Conservation (phyloP, 257 asterid genomes). For the Oldenlandia corymbosa region DNA sequence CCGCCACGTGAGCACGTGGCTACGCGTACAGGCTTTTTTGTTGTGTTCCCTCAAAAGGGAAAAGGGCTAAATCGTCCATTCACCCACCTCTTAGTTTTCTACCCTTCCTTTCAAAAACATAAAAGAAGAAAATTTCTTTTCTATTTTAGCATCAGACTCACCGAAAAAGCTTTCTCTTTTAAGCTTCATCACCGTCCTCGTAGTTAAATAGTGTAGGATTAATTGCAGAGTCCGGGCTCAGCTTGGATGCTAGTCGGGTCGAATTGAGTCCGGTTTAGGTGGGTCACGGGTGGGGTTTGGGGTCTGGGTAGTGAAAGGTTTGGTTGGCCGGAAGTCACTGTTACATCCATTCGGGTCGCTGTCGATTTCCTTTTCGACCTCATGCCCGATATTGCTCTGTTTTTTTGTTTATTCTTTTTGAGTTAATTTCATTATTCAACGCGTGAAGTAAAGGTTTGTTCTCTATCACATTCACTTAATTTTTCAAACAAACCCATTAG, state of each 20-base stretch:
- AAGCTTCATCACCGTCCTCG: too few relatives aligned
- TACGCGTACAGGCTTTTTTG: slow-evolving; percentile 25
- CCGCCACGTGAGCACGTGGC: slow-evolving; percentile 52
- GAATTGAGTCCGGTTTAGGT: neutral
- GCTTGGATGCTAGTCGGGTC: neutral
- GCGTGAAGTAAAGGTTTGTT: slow-evolving; percentile 32
- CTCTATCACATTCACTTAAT: slow-evolving; percentile 14
- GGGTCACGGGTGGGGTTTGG: neutral
- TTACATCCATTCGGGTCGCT: slow-evolving; percentile 14
- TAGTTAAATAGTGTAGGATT: neutral
- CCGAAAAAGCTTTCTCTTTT: too few relatives aligned
- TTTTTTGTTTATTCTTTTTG: too few relatives aligned
- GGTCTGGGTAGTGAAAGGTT: neutral
- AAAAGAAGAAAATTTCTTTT: too few relatives aligned
- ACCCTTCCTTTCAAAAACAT: too few relatives aligned
- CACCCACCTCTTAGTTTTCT: too few relatives aligned
- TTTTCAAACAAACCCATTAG: too few relatives aligned
- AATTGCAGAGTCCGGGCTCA: neutral
- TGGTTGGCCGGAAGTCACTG: slow-evolving; percentile 16
- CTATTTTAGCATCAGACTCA: too few relatives aligned
- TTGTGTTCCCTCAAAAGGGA: neutral
- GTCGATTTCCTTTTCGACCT: slow-evolving; percentile 12
- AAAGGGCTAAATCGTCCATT: slow-evolving; percentile 15
- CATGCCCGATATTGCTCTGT: too few relatives aligned
- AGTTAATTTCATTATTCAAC: slow-evolving; percentile 21